phyloP scores from a whole-genome alignment of 306 rosid genomes.

The Gillenia trifoliata region DNA sequence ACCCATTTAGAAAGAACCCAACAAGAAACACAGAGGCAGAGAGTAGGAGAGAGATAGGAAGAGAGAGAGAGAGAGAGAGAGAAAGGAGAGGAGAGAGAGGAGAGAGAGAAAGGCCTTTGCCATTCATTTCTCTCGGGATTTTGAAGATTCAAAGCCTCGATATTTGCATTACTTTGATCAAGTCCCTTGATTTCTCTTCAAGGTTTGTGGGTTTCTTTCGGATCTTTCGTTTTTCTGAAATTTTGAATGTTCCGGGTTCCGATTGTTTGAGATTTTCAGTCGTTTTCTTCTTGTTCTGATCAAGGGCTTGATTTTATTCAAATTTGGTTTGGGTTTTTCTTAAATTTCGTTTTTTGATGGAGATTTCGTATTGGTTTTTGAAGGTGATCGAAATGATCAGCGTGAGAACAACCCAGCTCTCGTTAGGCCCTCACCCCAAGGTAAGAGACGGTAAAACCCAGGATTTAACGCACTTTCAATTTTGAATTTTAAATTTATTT shows the following conservation, averaged over 20 bases:
- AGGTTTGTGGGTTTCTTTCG: neutral
- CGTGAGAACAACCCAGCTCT: constrained; percentile 30
- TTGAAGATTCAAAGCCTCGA: constrained; percentile 5
- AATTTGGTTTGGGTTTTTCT: neutral
- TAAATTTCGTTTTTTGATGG: neutral
- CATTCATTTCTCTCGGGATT: neutral
- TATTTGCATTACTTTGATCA: neutral
- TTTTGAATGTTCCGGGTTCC: constrained; percentile 9
- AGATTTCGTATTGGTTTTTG: neutral
- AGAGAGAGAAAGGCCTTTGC: too few species aligned
- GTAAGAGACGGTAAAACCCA: constrained; percentile 3
- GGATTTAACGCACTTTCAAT: neutral
- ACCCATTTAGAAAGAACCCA: constrained; percentile 2
- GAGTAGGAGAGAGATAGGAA: neutral
- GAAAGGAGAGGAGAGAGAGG: neutral
- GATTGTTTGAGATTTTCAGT: constrained; percentile 1
- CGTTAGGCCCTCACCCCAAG: constrained; percentile 29
- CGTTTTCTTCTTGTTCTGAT: too few species aligned
- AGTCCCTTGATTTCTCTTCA: constrained; percentile 1
- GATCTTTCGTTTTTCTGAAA: neutral
- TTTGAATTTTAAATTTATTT: neutral
- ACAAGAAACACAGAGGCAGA: neutral
- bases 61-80: neutral
- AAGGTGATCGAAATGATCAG: constrained; percentile 28
- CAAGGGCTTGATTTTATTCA: neutral